Base-by-base conservation (phyloP, 2,329 filamentous ascomycete species). In the Aspergillus sojae region DNA sequence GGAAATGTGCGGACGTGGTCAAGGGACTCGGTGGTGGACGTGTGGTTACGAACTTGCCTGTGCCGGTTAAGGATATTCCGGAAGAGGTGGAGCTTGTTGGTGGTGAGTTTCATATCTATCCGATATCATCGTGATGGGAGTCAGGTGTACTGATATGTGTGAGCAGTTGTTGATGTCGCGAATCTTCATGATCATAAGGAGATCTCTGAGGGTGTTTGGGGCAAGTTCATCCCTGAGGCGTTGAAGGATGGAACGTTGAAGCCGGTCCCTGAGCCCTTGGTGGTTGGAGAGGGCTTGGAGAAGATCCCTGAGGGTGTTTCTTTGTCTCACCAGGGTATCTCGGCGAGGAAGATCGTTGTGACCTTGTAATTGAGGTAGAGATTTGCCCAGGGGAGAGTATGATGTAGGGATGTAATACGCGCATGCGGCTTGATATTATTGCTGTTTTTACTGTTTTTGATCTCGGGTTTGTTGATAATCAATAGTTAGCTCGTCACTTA, bases 271-370 rank as follows among this genome's bases (percentile, higher is more conserved):
- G 71, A 74, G 58, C 71, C 79, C 6, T 54, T 76, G 41, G 70
- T 81, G 2, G 68, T 81, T 23, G 78, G 77, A 0, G 75, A 77
- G 63, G 79, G 79, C 14, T 60, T 81, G 34, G 72, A 76, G 45
- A 71, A 65, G 19, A 70, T 81, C 30, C 75, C 80, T 53, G 70
- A 71, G 11, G 79, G 72, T 10, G 61, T 80, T 12, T 74, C 79
- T 61, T 75, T 68, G 65, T 71, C 73, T 60, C 78, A 74, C 67
- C 71, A 69, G 53, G 79, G 79, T 28, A 78, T 81, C 11, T 76
- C 72, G 63, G 79, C 77, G 11, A 71, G 68, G 63, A 81, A 81
- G 68, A 66, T 81, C 12, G 77, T 79, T 3, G 62, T 66, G 39
- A 45, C 58, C 11, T 45, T 66, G 54, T 66, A 60, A 54, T 28